Conservation (phyloP, 305 asterid species). For the Fraxinus xanthoxyloides region DNA sequence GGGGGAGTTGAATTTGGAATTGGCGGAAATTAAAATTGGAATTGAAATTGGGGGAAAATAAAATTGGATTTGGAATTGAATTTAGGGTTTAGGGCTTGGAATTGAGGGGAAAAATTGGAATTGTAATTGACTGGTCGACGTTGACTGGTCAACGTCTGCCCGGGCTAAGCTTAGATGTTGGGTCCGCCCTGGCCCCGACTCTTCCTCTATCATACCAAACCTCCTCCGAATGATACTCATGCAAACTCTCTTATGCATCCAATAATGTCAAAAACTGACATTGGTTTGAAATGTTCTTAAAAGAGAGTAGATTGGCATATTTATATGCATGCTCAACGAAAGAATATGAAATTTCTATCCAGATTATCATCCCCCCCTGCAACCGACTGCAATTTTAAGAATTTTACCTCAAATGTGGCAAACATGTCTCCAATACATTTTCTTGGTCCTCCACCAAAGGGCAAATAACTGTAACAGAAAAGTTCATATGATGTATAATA, state of each 20-base stretch:
- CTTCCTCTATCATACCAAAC: neutral
- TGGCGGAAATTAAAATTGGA: no score
- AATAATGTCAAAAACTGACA: neutral
- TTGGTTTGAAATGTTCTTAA: neutral
- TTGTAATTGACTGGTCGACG: no score
- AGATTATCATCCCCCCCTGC: neutral
- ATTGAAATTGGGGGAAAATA: no score
- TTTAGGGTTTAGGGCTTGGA: no score
- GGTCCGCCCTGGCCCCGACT: neutral
- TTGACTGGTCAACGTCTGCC: no score
- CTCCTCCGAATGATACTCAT: neutral
- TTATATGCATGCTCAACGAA: neutral
- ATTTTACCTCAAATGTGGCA: slow-evolving; percentile 86
- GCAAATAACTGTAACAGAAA: slow-evolving; percentile 70
- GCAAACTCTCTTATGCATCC: neutral
- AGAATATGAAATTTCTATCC: neutral
- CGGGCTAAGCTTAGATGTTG: no score
- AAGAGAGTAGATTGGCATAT: neutral
- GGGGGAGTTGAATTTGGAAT: no score
- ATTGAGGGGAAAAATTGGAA: no score
- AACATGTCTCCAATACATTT: slow-evolving; percentile 98
- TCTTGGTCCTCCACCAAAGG: slow-evolving; percentile 99
- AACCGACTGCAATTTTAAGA: neutral
- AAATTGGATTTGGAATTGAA: no score
- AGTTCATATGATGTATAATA: slow-evolving; percentile 5